These are phyloP conservation scores for Boletus huronensis DNA, from an alignment of 768 basidiomycete genomes.

Conservation along the genomic window DNA sequence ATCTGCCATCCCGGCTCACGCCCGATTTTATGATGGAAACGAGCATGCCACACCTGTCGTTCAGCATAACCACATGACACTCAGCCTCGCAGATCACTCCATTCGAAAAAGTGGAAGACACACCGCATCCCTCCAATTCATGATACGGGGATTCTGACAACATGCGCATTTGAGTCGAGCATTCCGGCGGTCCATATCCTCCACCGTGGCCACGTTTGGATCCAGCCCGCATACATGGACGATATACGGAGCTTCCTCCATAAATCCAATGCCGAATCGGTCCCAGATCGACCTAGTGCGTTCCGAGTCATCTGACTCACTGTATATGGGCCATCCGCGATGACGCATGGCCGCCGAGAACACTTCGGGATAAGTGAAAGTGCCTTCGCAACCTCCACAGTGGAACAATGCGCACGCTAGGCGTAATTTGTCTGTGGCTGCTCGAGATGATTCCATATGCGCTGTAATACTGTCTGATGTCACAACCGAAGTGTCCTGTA, in stretches of 20 bases:
- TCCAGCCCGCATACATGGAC: slow-evolving; percentile 15
- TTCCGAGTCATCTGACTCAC: neutral
- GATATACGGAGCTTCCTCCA: slow-evolving; percentile 4
- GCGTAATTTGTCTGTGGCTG: neutral
- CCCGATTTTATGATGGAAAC: neutral
- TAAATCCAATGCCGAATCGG: neutral
- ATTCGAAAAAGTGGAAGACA: neutral
- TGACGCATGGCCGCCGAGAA: neutral
- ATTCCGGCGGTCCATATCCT: slow-evolving; percentile 11
- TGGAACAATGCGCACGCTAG: neutral
- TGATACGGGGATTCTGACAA: neutral
- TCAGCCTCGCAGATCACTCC: neutral
- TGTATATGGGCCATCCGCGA: too few relatives aligned
- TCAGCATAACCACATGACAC: neutral
- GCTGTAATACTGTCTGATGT: neutral
- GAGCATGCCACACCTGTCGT: slow-evolving; percentile 5
- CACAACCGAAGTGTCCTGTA: neutral
- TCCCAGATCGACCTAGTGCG: neutral
- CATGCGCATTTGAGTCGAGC: neutral
- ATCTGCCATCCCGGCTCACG: neutral
- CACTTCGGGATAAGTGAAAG: neutral
- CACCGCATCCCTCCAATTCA: slow-evolving; percentile 13
- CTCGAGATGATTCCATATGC: neutral
- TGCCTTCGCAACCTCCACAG: neutral
- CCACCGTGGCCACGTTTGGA: slow-evolving; percentile 7